Evolutionary conservation across 371 early-diverging fungal genomes (phyloP), one percentile per base, ranked within the genome.

Genomic region (Syncephalis plumigaleata): DNA sequence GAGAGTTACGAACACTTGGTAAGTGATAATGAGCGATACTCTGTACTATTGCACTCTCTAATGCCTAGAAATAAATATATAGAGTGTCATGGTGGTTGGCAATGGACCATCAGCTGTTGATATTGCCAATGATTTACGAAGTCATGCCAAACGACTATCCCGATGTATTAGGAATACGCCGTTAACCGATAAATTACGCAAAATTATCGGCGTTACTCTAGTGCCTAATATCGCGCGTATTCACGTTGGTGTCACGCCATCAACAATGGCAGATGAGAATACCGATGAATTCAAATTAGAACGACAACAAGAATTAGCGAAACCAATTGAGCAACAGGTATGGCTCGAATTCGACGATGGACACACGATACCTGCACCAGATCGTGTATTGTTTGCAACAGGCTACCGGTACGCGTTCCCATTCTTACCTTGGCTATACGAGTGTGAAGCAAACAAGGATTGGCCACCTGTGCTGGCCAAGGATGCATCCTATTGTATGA

Each of bases 391-490:
- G 0, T 75, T 71, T 47, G 75, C 71, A 15, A 79, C 81, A 0
- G 81, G 77, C 0, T 78, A 74, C 49, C 54, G 71, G 0, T 73
- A 64, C 42, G 62, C 65, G 5, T 71, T 61, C 45, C 81, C 81
- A 5, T 80, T 77, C 44, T 44, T 69, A 7, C 54, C 46, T 5
- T 36, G 36, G 21, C 57, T 59, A 27, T 55, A 58, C 22, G 18
- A 38, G 44, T 54, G 9, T 39, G 44, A 47, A 39, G 27, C 53
- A 24, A 48, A 50, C 17, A 22, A 17, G 1, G 25, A 36, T 24
- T 31, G 39, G 26, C 48, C 52, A 2, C 25, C 49, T 4, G 40
- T 66, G 39, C 54, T 70, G 17, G 27, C 54, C 17, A 52, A 55
- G 2, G 63, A 70, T 20, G 70, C 69, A 2, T 60, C 63, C 26